phyloP scores from a whole-genome alignment of 345 rosid genomes.

The Isatis tinctoria region DNA sequence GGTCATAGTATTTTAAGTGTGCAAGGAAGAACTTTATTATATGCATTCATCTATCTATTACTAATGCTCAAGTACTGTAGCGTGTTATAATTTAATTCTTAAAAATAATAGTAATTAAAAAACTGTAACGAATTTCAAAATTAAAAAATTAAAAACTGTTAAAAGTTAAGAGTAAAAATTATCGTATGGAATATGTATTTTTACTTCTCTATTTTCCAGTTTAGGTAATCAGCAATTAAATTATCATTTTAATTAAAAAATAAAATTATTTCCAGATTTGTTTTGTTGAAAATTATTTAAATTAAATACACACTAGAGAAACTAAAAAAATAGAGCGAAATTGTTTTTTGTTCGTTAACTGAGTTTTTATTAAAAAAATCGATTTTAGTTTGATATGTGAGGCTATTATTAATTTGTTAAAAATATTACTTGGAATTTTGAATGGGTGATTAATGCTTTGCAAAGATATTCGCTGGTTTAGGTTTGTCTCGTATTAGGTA shows the following conservation, averaged over 20 bases:
- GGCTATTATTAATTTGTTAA: neutral
- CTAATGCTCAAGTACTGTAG: neutral
- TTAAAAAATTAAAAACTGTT: too few species aligned
- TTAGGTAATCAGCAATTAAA: neutral
- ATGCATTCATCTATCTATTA: neutral
- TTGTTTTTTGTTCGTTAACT: too few species aligned
- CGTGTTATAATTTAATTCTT: neutral
- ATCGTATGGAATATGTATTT: too few species aligned
- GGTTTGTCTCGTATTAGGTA: neutral
- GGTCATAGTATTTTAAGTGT: constrained; percentile 1
- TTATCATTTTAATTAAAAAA: neutral
- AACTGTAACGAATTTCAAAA: too few species aligned
- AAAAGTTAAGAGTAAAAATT: too few species aligned
- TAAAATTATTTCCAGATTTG: neutral
- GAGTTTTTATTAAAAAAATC: too few species aligned
- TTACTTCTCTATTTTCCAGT: neutral
- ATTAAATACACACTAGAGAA: neutral
- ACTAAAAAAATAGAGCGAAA: too few species aligned
- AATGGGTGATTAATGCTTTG: neutral
- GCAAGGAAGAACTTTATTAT: constrained; percentile 12
- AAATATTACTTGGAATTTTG: neutral
- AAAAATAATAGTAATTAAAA: too few species aligned
- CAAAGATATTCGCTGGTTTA: neutral
- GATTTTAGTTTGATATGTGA: neutral
- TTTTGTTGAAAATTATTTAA: neutral